Evolutionary conservation across 2,329 filamentous ascomycete genomes (phyloP).

Genomic region (Didymella keratinophila): DNA sequence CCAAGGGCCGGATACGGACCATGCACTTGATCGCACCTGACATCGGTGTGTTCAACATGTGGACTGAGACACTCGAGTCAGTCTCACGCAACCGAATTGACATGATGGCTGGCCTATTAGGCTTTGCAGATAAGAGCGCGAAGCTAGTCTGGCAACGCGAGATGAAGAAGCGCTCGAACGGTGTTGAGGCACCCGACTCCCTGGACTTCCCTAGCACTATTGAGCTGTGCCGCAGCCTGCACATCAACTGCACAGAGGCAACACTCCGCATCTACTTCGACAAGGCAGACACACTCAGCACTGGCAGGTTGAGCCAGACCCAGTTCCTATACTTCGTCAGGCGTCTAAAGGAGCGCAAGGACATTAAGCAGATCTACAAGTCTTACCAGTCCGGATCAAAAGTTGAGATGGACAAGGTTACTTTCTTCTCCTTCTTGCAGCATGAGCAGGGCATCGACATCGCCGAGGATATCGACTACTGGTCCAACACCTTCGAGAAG

Average conservation of each 20-base stretch:
- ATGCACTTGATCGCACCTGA: conserved; percentile 87
- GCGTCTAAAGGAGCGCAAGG: conserved; percentile 82
- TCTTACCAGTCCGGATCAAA: conserved; percentile 63
- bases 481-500: conserved; percentile 76
- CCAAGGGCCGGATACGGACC: conserved; percentile 77
- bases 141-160: conserved; percentile 86
- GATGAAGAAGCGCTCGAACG: conserved; percentile 71
- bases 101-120: conserved; percentile 87
- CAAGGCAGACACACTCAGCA: conserved; percentile 70
- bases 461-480: conserved; percentile 68
- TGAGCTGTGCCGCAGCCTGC: conserved; percentile 84
- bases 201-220: conserved; percentile 82
- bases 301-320: conserved; percentile 74
- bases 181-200: conserved; percentile 67
- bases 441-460: conserved; percentile 79
- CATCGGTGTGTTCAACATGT: conserved; percentile 74
- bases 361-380: conserved; percentile 78
- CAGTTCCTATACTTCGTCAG: conserved; percentile 87
- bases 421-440: conserved; percentile 79
- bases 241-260: conserved; percentile 85
- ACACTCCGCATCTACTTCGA: conserved; percentile 78
- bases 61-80: conserved; percentile 83
- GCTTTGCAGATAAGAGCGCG: conserved; percentile 77
- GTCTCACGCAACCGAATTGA: conserved; percentile 88
- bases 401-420: conserved; percentile 70